phyloP scores from a whole-genome alignment of 2,329 filamentous ascomycete genomes.

The Lanzia echinophila region DNA sequence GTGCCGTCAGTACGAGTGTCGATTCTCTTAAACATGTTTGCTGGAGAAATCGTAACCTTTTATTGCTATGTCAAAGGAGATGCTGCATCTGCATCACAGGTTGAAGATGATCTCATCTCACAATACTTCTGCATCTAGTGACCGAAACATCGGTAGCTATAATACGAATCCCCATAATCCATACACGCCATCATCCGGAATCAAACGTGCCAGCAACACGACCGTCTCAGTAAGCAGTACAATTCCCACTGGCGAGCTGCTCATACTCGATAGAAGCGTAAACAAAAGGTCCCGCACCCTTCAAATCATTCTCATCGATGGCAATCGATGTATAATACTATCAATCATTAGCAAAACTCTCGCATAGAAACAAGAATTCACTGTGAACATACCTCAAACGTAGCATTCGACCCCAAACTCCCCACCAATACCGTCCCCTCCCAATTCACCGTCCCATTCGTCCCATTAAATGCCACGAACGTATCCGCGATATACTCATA shows the following conservation, averaged over 20 bases:
- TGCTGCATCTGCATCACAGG: no score
- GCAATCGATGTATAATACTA: constrained; percentile 22
- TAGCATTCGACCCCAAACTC: constrained; percentile 17
- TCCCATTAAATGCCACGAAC: constrained; percentile 13
- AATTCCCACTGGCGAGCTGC: neutral
- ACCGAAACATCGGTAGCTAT: no score
- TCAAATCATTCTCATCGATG: constrained; percentile 19
- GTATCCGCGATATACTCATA: constrained; percentile 19
- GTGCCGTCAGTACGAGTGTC: no score
- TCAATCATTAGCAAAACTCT: neutral
- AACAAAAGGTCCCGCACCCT: constrained; percentile 22
- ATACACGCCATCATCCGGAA: no score
- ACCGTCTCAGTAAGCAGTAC: neutral
- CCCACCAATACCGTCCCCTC: constrained; percentile 21
- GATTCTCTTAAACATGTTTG: no score
- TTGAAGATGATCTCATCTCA: no score
- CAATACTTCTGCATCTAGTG: no score
- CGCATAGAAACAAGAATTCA: neutral
- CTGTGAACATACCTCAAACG: constrained; percentile 21
- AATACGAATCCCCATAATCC: no score
- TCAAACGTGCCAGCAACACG: no score
- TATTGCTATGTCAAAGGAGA: no score
- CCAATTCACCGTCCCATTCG: constrained; percentile 18
- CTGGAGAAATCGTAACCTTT: no score
- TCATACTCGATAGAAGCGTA: constrained; percentile 21